These are phyloP conservation scores for Melampsora abietis-canadensis DNA, from an alignment of 1,284 basidiomycete species.

Conservation along the genomic window DNA sequence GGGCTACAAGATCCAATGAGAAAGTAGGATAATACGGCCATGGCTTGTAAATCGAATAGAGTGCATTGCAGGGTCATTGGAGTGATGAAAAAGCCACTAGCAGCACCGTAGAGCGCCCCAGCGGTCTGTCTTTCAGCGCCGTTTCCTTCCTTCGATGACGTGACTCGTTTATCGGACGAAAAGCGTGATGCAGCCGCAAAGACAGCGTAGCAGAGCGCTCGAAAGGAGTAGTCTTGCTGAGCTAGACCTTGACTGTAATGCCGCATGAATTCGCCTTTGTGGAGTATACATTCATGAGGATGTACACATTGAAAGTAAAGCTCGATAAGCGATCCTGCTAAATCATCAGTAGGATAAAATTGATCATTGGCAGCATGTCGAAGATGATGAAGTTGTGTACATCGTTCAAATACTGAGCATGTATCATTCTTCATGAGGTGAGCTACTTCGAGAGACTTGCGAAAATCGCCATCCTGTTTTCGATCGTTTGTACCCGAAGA, in stretches of 20 bases:
- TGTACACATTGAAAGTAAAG: conserved; percentile 31
- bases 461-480: neutral
- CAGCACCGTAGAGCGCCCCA: conserved; percentile 8
- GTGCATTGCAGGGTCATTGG: neutral
- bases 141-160: neutral
- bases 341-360: conserved; percentile 2
- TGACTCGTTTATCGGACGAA: conserved; percentile 18
- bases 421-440: neutral
- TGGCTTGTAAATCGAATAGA: conserved; percentile 30
- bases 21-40: conserved; percentile 13
- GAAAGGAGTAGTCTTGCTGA: conserved; percentile 12
- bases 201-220: conserved; percentile 36
- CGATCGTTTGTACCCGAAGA: neutral
- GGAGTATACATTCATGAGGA: conserved; percentile 4
- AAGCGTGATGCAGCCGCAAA: conserved; percentile 31
- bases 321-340: conserved; percentile 10
- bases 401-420: conserved; percentile 1
- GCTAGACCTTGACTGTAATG: conserved; percentile 10
- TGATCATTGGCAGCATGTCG: neutral
- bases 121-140: conserved; percentile 5
- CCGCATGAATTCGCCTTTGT: conserved; percentile 16
- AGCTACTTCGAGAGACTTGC: neutral
- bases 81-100: neutral
- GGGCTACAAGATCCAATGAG: conserved; percentile 10
- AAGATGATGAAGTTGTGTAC: neutral